Conservation (phyloP, 441 rosid genomes). For the Populus hybrid region DNA sequence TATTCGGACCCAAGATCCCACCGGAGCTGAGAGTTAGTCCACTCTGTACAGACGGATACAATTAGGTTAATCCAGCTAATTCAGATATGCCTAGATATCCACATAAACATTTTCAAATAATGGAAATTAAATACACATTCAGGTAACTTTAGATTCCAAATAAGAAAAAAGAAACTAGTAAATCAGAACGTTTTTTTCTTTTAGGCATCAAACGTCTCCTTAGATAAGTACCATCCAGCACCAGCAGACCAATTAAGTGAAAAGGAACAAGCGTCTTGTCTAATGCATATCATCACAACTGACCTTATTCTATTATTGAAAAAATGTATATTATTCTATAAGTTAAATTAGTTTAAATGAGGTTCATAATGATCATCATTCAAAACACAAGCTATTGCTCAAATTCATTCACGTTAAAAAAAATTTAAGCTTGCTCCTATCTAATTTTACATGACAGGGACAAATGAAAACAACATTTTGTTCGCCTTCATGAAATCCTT, state of each 20-base stretch:
- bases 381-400: not conserved
- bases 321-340: not conserved
- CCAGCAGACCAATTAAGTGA: not conserved
- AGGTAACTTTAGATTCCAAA: not conserved
- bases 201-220: not conserved
- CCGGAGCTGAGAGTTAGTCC: constrained; percentile 77
- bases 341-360: not conserved
- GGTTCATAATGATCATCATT: not conserved
- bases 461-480: not conserved
- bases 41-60: constrained; percentile 43
- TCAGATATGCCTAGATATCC: not conserved
- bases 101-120: not conserved
- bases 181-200: not conserved
- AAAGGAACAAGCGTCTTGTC: not conserved
- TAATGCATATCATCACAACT: not conserved
- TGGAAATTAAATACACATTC: not conserved
- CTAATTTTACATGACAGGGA: not conserved
- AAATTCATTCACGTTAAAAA: not conserved
- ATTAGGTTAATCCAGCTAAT: not conserved
- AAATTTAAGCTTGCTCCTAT: not conserved
- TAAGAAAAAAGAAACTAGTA: not conserved
- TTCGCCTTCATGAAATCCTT: not conserved
- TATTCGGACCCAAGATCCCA: constrained; percentile 70
- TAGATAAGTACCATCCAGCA: not conserved
- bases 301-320: not conserved